These are phyloP conservation scores for Hypholoma fasciculare DNA, from an alignment of 768 basidiomycete genomes.

Conservation along the genomic window DNA sequence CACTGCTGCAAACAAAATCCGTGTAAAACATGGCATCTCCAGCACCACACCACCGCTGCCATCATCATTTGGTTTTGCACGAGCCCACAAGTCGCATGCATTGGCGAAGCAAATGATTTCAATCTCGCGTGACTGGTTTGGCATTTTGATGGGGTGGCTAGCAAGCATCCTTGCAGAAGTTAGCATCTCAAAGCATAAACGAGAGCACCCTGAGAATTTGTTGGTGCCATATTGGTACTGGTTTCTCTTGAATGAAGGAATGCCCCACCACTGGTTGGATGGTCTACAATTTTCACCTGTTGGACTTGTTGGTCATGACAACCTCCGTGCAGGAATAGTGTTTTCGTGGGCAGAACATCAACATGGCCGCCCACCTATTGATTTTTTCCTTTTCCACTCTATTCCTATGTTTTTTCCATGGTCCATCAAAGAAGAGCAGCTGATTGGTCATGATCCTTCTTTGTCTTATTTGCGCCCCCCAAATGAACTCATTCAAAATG, in stretches of 20 bases:
- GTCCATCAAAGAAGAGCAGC: not conserved
- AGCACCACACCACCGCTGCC: not conserved
- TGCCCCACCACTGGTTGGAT: not conserved
- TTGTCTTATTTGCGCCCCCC: not conserved
- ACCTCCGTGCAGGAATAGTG: not conserved
- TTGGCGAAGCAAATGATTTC: not conserved
- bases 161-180: not conserved
- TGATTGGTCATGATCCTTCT: not conserved
- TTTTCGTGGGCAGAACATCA: not conserved
- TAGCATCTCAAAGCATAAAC: not conserved
- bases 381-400: not conserved
- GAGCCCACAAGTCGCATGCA: not conserved
- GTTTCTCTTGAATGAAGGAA: not conserved
- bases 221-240: not conserved
- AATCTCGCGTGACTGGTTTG: not conserved
- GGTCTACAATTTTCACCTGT: not conserved
- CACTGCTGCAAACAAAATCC: not conserved
- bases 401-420: conserved; percentile 1
- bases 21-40: not conserved
- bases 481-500: not conserved
- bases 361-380: not conserved
- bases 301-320: not conserved
- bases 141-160: not conserved
- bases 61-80: not conserved
- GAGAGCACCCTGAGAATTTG: not conserved